These are phyloP conservation scores for Gossypium bickii DNA, from an alignment of 345 rosid species.

Conservation along the genomic window DNA sequence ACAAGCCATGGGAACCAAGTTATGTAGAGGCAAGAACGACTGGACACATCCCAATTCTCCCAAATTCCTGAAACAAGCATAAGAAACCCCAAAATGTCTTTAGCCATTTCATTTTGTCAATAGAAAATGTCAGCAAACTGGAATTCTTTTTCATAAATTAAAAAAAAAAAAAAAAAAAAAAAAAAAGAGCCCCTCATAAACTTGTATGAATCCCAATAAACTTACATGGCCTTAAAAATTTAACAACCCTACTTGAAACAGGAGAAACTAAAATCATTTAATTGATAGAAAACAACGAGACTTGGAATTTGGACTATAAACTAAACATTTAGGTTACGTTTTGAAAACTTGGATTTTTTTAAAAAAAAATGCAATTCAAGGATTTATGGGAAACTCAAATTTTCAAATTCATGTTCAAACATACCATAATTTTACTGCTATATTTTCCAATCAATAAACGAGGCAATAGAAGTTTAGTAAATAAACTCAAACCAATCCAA, in stretches of 20 bases:
- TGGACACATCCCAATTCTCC: slow-evolving; percentile 74
- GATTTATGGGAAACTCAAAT: too few species aligned
- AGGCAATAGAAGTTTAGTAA: neutral
- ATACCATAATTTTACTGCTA: neutral
- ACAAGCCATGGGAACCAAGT: slow-evolving; percentile 34
- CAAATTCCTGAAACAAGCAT: slow-evolving; percentile 46
- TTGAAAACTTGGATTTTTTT: too few species aligned
- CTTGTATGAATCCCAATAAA: neutral
- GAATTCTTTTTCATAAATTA: neutral
- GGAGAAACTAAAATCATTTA: neutral
- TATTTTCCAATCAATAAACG: neutral
- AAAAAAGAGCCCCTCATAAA: neutral
- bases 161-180: neutral
- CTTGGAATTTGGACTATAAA: too few species aligned
- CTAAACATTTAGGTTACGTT: too few species aligned
- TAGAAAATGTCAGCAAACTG: neutral
- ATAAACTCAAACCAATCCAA: neutral
- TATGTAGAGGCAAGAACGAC: slow-evolving; percentile 69
- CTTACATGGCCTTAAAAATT: neutral
- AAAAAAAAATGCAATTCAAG: too few species aligned
- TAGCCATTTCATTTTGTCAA: neutral
- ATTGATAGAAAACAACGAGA: neutral
- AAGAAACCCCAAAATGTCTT: neutral
- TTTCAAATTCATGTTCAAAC: too few species aligned
- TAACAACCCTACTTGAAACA: neutral